Evolutionary conservation across 345 rosid genomes (phyloP).

Genomic region (Brassica nigra): DNA sequence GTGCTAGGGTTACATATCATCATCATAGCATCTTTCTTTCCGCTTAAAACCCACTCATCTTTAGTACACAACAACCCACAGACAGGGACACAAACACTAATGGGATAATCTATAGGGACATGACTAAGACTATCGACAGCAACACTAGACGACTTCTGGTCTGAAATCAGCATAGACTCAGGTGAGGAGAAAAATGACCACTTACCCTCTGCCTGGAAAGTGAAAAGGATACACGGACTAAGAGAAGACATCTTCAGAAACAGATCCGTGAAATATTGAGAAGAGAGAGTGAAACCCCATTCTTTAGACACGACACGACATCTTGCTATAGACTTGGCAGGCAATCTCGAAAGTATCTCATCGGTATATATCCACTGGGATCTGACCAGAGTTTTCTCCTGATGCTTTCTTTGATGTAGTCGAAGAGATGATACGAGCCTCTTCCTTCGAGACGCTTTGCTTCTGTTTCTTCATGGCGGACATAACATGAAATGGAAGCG

Average conservation of each 20-base stretch:
- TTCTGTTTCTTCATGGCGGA: neutral
- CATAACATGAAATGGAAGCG: neutral
- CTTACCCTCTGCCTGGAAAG: neutral
- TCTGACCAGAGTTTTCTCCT: neutral
- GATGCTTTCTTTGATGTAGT: neutral
- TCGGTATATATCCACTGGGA: neutral
- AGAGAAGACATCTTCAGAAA: neutral
- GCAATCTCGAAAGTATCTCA: neutral
- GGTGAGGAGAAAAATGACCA: neutral
- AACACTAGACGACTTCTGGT: neutral
- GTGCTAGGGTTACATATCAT: constrained; percentile 26
- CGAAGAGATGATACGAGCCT: neutral
- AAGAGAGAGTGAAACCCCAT: neutral
- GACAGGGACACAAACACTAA: neutral
- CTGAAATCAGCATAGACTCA: neutral
- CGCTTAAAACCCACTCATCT: neutral
- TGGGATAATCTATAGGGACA: neutral
- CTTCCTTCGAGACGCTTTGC: neutral
- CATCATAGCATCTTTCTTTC: neutral
- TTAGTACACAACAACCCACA: neutral
- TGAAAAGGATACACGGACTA: neutral
- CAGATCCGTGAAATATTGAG: neutral
- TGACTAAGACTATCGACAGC: neutral
- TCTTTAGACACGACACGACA: neutral
- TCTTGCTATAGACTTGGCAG: neutral